Base-by-base conservation (phyloP, 768 basidiomycete species). In the Suillus alpinus region DNA sequence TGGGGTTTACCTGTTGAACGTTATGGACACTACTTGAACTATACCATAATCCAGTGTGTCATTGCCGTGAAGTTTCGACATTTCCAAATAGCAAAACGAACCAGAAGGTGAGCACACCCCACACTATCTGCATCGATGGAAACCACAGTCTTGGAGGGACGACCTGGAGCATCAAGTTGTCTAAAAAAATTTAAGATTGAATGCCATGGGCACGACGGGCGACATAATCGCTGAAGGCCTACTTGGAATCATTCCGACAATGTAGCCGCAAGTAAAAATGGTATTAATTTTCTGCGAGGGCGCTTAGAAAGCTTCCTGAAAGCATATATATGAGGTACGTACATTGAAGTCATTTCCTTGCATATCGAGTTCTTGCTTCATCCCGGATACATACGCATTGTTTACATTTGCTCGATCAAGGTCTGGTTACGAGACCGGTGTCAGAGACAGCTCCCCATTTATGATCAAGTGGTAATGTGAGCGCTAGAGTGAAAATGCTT, bases 341-440 rank as follows among this genome's bases (percentile, higher is more conserved):
- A 83, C 81, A 66, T 90, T 88, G 67, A 84, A 83, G 51, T 90
- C 78, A 43, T 80, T 85, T 41, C 86, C 87, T 46, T 77, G 69
- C 86, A 89, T 87, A 59, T 80, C 65, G 40, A 91, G 77, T 23
- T 88, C 88, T 71, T 90, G 86, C 62, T 81, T 85, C 88, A 92
- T 89, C 6, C 89, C 89, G 5, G 86, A 88, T n/a, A 89, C 86
- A 71, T 88, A 90, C 12, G 89, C 89, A 71, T 91, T 91, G 64
- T 79, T 78, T 32, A 90, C 76, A 71, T 88, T 88, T 36, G 86
- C 86, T 59, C 87, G 75, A 69, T 88, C 87, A 23, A 89, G 76
- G 71, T 88, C 86, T 88, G 63, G 41, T 55, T 55, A 31, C 34
- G 47, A 47, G 32, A 65, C 58, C 14, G 56, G 47, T 63, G 56